phyloP scores from a whole-genome alignment of 1,284 basidiomycete species.

The Cystobasidium sp. region DNA sequence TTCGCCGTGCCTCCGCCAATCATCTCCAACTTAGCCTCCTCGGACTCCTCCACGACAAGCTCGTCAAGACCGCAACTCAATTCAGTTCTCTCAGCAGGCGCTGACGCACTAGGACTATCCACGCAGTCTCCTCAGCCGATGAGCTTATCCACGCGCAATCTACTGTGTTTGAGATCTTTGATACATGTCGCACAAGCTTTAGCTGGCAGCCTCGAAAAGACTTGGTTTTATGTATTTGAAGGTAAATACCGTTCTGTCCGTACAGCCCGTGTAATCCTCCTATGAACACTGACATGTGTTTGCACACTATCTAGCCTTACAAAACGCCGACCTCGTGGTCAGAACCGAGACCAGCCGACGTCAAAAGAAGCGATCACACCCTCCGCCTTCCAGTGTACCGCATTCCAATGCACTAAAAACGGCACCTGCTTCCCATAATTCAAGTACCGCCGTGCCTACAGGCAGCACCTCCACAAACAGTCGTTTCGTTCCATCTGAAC shows the following conservation, averaged over 20 bases:
- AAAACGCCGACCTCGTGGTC: slow-evolving; percentile 91
- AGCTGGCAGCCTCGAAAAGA: slow-evolving; percentile 78
- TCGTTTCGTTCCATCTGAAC: slow-evolving; percentile 63
- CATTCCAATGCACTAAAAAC: slow-evolving; percentile 27
- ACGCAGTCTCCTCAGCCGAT: slow-evolving; percentile 42
- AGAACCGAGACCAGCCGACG: slow-evolving; percentile 45
- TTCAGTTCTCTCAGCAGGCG: slow-evolving; percentile 60
- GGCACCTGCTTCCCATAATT: not conserved
- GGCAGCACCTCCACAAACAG: slow-evolving; percentile 18
- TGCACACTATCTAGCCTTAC: slow-evolving; percentile 63
- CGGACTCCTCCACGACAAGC: slow-evolving; percentile 17
- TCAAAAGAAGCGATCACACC: slow-evolving; percentile 46
- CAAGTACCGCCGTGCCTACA: slow-evolving; percentile 6
- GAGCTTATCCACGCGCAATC: slow-evolving; percentile 81
- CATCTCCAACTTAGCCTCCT: slow-evolving; percentile 78
- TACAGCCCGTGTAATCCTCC: not conserved
- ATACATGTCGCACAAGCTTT: slow-evolving; percentile 79
- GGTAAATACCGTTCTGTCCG: not conserved
- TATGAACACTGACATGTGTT: not conserved
- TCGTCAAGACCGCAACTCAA: slow-evolving; percentile 29
- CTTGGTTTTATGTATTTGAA: slow-evolving; percentile 90
- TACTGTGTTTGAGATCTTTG: slow-evolving; percentile 84
- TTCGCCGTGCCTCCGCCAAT: slow-evolving; percentile 86
- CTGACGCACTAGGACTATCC: slow-evolving; percentile 70
- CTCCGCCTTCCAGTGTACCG: not conserved